Evolutionary conservation across 441 rosid species (phyloP).

Genomic region (Viola pubescens): DNA sequence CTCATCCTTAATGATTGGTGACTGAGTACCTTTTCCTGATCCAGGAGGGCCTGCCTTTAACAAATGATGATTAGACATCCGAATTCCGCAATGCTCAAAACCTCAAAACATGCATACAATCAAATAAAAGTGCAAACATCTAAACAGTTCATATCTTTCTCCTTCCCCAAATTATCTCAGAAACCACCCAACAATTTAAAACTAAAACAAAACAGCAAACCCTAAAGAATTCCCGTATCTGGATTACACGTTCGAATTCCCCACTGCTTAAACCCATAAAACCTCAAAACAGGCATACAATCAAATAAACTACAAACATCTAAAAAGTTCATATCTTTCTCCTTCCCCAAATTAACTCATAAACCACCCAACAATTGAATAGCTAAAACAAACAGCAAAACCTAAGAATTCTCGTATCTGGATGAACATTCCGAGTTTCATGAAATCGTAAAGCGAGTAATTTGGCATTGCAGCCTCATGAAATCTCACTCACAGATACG

Average conservation of each 20-base stretch:
- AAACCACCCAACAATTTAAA: neutral
- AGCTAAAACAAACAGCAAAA: neutral
- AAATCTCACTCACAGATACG: too few relatives aligned
- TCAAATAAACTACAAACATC: neutral
- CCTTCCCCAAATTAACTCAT: neutral
- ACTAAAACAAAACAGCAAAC: neutral
- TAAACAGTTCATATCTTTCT: neutral
- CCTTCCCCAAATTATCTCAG: neutral
- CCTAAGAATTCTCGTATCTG: constrained; percentile 18
- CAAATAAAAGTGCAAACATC: neutral
- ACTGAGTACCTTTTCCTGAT: constrained; percentile 96
- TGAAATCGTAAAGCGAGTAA: too few relatives aligned
- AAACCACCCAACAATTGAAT: neutral
- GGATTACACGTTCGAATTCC: constrained; percentile 2
- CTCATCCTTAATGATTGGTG: constrained; percentile 86
- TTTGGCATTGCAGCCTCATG: too few relatives aligned
- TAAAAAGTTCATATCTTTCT: neutral
- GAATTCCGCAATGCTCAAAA: neutral
- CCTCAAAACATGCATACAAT: neutral
- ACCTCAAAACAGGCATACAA: neutral
- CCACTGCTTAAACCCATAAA: neutral
- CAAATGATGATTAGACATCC: constrained; percentile 4
- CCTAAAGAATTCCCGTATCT: constrained; percentile 19
- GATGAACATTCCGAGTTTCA: neutral
- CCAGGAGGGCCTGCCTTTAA: constrained; percentile 86